phyloP scores from a whole-genome alignment of 2,329 filamentous ascomycete species.

The Davidsoniella eucalypti region DNA sequence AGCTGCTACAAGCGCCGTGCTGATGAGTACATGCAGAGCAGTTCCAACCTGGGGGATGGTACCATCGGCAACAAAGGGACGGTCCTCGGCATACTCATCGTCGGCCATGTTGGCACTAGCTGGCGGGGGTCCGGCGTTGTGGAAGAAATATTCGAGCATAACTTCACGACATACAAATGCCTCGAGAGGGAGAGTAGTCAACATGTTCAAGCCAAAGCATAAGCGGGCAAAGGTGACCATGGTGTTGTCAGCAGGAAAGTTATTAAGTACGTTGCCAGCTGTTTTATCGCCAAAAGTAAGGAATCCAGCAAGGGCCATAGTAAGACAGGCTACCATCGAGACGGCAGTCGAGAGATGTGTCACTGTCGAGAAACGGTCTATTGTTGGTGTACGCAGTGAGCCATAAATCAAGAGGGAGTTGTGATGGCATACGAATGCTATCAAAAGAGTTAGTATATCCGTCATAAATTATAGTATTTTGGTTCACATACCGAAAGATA shows the following conservation, averaged over 20 bases:
- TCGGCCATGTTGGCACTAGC: neutral
- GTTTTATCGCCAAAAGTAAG: slow-evolving; percentile 86
- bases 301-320: slow-evolving; percentile 79
- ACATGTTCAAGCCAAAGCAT: slow-evolving; percentile 96
- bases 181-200: slow-evolving; percentile 89
- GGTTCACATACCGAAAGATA: slow-evolving; percentile 65
- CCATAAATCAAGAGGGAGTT: slow-evolving; percentile 97
- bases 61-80: slow-evolving; percentile 11
- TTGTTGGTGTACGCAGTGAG: slow-evolving; percentile 80
- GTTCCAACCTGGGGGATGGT: slow-evolving; percentile 25
- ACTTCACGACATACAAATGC: slow-evolving; percentile 96
- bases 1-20: slow-evolving; percentile 60
- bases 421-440: slow-evolving; percentile 62
- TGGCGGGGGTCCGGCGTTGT: slow-evolving; percentile 15
- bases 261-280: slow-evolving; percentile 91
- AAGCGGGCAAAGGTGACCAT: slow-evolving; percentile 91
- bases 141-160: slow-evolving; percentile 71
- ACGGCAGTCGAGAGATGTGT: slow-evolving; percentile 87
- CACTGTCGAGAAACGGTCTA: slow-evolving; percentile 84
- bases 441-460: neutral
- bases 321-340: slow-evolving; percentile 79
- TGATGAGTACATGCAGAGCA: slow-evolving; percentile 74
- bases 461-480: neutral
- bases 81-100: slow-evolving; percentile 7
- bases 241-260: slow-evolving; percentile 78